Conservation (phyloP, 352 stramenopile genomes). For the Aphanomyces cochlioides region DNA sequence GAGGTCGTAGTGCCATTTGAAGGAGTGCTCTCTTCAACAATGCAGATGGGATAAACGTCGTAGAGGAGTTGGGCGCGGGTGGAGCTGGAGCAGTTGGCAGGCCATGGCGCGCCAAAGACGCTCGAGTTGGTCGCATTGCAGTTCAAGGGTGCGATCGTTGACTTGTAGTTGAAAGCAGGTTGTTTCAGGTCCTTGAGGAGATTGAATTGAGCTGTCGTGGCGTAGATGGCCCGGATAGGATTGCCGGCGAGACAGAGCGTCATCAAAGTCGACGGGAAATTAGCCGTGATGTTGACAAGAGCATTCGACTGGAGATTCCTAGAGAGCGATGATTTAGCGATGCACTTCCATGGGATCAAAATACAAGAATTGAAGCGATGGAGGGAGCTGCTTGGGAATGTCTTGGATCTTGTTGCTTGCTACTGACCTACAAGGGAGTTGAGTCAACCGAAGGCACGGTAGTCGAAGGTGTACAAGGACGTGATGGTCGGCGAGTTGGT, state of each 20-base stretch:
- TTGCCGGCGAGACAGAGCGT: slow-evolving; percentile 22
- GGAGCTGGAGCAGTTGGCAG: background rate
- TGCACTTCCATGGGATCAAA: no score
- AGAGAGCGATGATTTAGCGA: background rate
- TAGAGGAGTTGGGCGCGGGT: background rate
- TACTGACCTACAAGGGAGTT: no score
- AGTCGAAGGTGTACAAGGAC: background rate
- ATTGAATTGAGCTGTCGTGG: slow-evolving; percentile 5
- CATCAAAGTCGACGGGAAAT: background rate
- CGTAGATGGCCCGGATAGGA: background rate
- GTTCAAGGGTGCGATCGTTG: background rate
- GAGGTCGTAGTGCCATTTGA: background rate
- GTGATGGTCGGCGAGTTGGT: background rate
- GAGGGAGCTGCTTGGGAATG: no score
- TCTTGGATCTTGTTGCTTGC: no score
- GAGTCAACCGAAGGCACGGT: no score
- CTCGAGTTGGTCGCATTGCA: background rate
- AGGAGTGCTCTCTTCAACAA: background rate
- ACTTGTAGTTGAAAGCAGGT: background rate
- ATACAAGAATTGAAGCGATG: no score
- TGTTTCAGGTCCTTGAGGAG: background rate
- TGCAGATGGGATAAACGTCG: slow-evolving; percentile 20
- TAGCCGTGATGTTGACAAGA: slow-evolving; percentile 5
- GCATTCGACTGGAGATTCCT: background rate
- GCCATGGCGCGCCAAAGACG: background rate